Evolutionary conservation across 352 stramenopile genomes (phyloP).

Genomic region (Pythium brachiatum): DNA sequence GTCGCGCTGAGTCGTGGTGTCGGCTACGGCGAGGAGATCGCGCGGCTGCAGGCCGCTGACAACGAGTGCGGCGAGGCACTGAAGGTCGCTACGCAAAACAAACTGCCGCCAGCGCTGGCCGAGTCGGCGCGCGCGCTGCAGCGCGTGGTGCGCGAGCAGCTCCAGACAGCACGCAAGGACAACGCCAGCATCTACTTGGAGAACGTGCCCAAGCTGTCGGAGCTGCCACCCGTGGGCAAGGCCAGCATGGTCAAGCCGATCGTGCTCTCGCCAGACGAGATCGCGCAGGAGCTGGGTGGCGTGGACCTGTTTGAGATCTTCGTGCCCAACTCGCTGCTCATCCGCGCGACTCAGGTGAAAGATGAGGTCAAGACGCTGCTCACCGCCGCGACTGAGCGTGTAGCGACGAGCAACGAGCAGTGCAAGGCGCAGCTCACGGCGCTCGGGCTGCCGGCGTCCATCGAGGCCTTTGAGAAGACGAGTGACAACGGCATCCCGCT

Average conservation of each 20-base stretch:
- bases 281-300: conserved; percentile 48
- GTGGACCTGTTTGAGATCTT: conserved; percentile 73
- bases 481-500: conserved; percentile 53
- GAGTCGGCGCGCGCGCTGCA: conserved; percentile 58
- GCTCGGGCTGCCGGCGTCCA: conserved; percentile 70
- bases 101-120: conserved; percentile 50
- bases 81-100: conserved; percentile 59
- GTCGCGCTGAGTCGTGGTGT: conserved; percentile 43
- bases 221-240: conserved; percentile 56
- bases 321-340: conserved; percentile 52
- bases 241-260: conserved; percentile 68
- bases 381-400: conserved; percentile 34
- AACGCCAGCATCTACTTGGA: conserved; percentile 83
- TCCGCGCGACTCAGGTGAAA: conserved; percentile 44
- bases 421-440: conserved; percentile 48
- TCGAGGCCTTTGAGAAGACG: conserved; percentile 75
- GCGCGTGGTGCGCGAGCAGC: conserved; percentile 50
- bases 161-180: conserved; percentile 66
- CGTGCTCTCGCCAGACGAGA: conserved; percentile 42
- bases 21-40: conserved; percentile 80
- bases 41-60: conserved; percentile 52
- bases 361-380: conserved; percentile 50
- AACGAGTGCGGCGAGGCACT: conserved; percentile 52
- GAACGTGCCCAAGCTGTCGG: conserved; percentile 56
- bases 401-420: conserved; percentile 46